Evolutionary conservation across 2,329 filamentous ascomycete species (phyloP).

Genomic region (Colletotrichum paranaense): DNA sequence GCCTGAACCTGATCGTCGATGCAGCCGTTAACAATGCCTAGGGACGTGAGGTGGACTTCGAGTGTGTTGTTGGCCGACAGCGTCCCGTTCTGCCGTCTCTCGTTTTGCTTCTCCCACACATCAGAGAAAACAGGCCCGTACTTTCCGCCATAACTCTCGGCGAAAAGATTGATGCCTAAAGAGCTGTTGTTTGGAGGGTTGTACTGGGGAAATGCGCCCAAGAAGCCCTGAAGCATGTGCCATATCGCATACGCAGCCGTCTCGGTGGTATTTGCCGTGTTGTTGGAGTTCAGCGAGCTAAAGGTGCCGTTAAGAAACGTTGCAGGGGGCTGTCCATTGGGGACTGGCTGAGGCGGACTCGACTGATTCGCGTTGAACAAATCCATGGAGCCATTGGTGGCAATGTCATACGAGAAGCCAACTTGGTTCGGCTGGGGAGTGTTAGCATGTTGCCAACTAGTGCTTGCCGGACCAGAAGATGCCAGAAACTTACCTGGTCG

Average conservation of each 20-base stretch:
- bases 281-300: constrained; percentile 59
- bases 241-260: constrained; percentile 70
- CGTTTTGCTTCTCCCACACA: constrained; percentile 71
- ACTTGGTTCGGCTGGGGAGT: constrained; percentile 73
- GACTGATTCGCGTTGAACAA: constrained; percentile 54
- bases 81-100: constrained; percentile 60
- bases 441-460: constrained; percentile 42
- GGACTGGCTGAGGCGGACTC: constrained; percentile 43
- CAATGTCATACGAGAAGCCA: constrained; percentile 74
- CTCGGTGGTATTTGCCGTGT: constrained; percentile 66
- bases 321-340: constrained; percentile 40
- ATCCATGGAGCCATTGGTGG: constrained; percentile 69
- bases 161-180: constrained; percentile 72
- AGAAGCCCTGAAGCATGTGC: constrained; percentile 73
- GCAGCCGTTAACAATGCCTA: constrained; percentile 79
- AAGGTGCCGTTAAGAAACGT: constrained; percentile 73
- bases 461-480: constrained; percentile 36
- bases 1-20: constrained; percentile 73
- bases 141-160: constrained; percentile 77
- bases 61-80: constrained; percentile 62
- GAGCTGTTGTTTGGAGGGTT: constrained; percentile 60
- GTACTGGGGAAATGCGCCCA: constrained; percentile 69
- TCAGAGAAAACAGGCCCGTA: constrained; percentile 75
- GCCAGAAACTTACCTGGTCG: constrained; percentile 56
- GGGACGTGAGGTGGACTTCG: constrained; percentile 68